These are phyloP conservation scores for Phaeomoniella chlamydospora DNA, from an alignment of 2,329 filamentous ascomycete species.

Conservation along the genomic window DNA sequence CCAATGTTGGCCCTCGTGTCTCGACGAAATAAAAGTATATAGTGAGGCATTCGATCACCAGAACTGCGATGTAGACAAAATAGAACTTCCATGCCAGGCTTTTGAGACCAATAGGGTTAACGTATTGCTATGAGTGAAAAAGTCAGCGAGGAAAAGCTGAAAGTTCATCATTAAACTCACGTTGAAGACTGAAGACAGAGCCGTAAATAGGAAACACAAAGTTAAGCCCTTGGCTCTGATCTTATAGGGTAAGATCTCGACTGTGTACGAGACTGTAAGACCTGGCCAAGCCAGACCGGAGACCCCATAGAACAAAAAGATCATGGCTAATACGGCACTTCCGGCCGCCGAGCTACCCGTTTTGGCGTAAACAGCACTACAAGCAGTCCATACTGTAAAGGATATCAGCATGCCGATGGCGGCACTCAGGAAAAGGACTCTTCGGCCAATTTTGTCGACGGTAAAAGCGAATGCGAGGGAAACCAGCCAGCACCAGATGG, in stretches of 20 bases:
- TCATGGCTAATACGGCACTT: conserved; percentile 17
- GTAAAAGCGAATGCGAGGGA: conserved; percentile 25
- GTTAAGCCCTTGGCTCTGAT: conserved; percentile 20
- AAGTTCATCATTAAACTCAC: conserved; percentile 3
- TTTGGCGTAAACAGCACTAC: conserved; percentile 1
- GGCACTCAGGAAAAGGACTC: conserved; percentile 38
- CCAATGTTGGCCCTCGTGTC: conserved; percentile 18
- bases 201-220: no score
- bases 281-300: conserved; percentile 17
- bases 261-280: conserved; percentile 15
- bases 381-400: conserved; percentile 6
- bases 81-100: conserved; percentile 15
- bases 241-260: conserved; percentile 19
- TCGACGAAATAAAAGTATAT: conserved; percentile 19
- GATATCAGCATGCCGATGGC: conserved; percentile 17
- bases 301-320: conserved; percentile 17
- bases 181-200: no score
- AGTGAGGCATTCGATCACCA: conserved; percentile 17
- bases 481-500: conserved; percentile 5
- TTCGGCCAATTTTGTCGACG: conserved; percentile 40
- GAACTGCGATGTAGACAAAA: conserved; percentile 12
- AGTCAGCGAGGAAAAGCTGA: conserved; percentile 9
- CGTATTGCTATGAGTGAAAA: no score
- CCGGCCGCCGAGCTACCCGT: conserved; percentile 1
- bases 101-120: conserved; percentile 14